phyloP scores from a whole-genome alignment of 352 stramenopile genomes.

The Peronospora destructor region DNA sequence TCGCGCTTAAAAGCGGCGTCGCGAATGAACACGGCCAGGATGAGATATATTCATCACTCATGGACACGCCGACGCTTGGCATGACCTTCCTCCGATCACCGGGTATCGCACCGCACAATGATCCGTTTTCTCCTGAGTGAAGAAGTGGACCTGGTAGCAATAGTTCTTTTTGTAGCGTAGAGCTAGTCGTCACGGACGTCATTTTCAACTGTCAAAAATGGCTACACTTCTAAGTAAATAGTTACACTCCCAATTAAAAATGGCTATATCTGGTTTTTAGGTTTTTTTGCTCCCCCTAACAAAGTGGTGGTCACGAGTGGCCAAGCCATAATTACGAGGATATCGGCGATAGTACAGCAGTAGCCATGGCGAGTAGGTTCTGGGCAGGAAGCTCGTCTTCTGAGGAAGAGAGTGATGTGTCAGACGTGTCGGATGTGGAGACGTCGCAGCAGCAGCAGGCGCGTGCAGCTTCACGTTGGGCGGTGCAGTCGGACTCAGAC shows the following conservation, averaged over 20 bases:
- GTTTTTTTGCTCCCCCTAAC: not conserved
- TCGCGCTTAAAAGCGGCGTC: conserved; percentile 21
- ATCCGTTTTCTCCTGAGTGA: conserved; percentile 27
- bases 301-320: not conserved
- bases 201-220: not conserved
- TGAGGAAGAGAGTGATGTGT: conserved; percentile 71
- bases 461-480: conserved; percentile 68
- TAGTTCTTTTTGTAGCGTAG: conserved; percentile 1
- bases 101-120: conserved; percentile 21
- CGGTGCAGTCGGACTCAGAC: conserved; percentile 78
- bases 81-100: conserved; percentile 57
- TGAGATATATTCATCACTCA: conserved; percentile 37
- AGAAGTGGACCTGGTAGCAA: not conserved
- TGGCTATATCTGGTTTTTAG: conserved; percentile 1
- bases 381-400: conserved; percentile 77
- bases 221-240: not conserved
- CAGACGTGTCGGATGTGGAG: conserved; percentile 68
- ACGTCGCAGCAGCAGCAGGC: conserved; percentile 66
- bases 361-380: conserved; percentile 74
- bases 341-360: conserved; percentile 2
- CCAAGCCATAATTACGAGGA: not conserved
- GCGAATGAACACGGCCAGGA: conserved; percentile 9
- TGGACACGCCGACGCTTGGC: conserved; percentile 39
- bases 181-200: conserved; percentile 2
- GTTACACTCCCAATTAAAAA: not conserved